Conservation (phyloP, 108 stramenopile genomes). For the Mediolabrus comicus region DNA sequence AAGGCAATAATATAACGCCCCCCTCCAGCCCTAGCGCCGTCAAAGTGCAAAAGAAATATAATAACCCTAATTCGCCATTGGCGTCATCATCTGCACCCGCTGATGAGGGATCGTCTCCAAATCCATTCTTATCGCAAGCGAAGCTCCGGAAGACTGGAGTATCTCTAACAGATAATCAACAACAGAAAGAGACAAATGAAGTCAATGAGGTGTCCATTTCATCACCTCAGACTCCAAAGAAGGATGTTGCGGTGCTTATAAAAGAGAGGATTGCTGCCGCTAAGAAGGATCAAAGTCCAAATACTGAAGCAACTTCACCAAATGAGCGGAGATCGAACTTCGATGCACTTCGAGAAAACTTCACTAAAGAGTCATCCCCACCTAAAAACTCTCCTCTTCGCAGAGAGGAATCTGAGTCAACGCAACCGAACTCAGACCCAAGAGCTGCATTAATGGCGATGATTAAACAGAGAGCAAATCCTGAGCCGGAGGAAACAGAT, state of each 20-base stretch:
- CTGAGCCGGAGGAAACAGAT: neutral
- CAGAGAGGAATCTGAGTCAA: neutral
- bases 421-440: slow-evolving; percentile 6
- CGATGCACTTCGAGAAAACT: neutral
- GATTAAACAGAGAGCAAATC: slow-evolving; percentile 48
- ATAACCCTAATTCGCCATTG: neutral
- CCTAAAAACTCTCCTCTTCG: neutral
- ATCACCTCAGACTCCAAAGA: slow-evolving; percentile 33
- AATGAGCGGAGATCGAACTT: neutral
- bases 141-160: slow-evolving; percentile 40
- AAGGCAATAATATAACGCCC: neutral
- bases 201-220: neutral
- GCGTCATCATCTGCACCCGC: neutral
- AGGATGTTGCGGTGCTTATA: slow-evolving; percentile 70
- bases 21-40: slow-evolving; percentile 19
- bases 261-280: slow-evolving; percentile 63
- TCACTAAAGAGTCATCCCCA: neutral
- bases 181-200: slow-evolving; percentile 1
- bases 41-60: slow-evolving; percentile 29
- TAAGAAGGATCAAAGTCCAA: slow-evolving; percentile 21
- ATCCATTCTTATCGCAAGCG: slow-evolving; percentile 43
- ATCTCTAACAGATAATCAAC: neutral
- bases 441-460: slow-evolving; percentile 62
- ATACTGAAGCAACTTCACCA: neutral
- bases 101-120: slow-evolving; percentile 8